Evolutionary conservation across 2,329 filamentous ascomycete species (phyloP), one percentile per base, ranked within the genome.

Genomic region (Pyrenophora tritici-repentis): DNA sequence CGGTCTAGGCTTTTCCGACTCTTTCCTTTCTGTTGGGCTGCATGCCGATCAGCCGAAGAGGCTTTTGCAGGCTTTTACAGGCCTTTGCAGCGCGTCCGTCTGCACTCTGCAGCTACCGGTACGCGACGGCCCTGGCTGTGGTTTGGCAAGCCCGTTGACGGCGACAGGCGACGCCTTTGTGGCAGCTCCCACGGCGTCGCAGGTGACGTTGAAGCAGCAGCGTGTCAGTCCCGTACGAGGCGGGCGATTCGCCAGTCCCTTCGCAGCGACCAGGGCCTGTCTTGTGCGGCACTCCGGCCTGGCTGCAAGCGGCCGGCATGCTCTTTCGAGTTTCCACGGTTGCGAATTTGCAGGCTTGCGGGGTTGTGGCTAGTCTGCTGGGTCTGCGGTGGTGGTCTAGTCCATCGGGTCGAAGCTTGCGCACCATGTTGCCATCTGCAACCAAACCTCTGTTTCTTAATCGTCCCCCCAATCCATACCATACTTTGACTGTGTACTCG

Each of bases 1-100:
- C 43, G 55, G 52, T 58, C 57, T 43, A 60, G 57, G 50, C 55
- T 47, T 43, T 47, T 41, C 13, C 36, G 31, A 26, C 34, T 42
- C 31, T 36, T 37, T 37, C 18, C 26, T 41, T 50, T 53, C 33
- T 55, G 55, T 60, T 58, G 57, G 54, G 51, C 55, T 56, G 57
- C 49, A 53, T 50, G 55, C 55, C 55, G 56, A 59, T 59, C 50
- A 53, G 22, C 53, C 49, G 54, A 29, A 42, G 38, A 53, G 45
- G 47, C 38, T 24, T 24, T 24, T 24, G 22, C 22, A 24, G 22
- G 22, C 8, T 6, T 24, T 24, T 29, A 12, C 8, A 6, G 12
- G 26, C 7, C 26, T 2, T 29, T 6, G 4, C 9, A n/a, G n/a
- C n/a, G n/a, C n/a, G n/a, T n/a, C 9, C 26, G 10, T 29, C 26